Conservation (phyloP, 73 alveolate species). For the Blepharisma japonicum region DNA sequence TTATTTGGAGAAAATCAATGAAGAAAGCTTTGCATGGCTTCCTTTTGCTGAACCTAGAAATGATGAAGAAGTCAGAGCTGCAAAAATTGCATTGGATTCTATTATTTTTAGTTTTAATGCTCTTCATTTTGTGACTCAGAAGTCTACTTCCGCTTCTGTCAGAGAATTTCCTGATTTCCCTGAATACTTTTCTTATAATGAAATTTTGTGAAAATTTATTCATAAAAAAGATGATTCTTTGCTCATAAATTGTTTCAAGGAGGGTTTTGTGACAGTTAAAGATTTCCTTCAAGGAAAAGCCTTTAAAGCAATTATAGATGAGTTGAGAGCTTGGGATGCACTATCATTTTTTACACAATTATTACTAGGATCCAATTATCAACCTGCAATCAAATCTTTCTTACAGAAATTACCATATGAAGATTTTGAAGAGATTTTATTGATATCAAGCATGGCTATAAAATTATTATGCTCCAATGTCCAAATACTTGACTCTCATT, state of each 20-base stretch:
- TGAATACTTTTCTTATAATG: neutral
- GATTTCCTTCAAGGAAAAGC: neutral
- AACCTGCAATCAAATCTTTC: neutral
- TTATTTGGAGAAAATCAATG: neutral
- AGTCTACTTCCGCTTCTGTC: neutral
- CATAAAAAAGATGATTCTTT: neutral
- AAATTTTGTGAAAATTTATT: neutral
- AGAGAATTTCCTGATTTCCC: slow-evolving; percentile 17
- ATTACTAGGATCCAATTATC: too few relatives aligned
- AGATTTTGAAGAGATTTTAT: neutral
- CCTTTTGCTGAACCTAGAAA: neutral
- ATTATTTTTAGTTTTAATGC: neutral
- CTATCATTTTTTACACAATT: too few relatives aligned
- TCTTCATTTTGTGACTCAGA: neutral
- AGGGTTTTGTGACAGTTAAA: too few relatives aligned
- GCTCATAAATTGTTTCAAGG: too few relatives aligned
- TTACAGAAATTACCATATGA: neutral
- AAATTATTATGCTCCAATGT: too few relatives aligned
- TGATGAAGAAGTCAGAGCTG: neutral
- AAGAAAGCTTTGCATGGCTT: slow-evolving; percentile 25
- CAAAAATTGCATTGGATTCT: slow-evolving; percentile 25
- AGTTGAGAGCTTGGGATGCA: too few relatives aligned
- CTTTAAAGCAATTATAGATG: neutral
- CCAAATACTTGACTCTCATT: neutral
- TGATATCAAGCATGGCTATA: neutral